Evolutionary conservation across 2,329 filamentous ascomycete species (phyloP).

Genomic region (Gnomoniopsis sp.): DNA sequence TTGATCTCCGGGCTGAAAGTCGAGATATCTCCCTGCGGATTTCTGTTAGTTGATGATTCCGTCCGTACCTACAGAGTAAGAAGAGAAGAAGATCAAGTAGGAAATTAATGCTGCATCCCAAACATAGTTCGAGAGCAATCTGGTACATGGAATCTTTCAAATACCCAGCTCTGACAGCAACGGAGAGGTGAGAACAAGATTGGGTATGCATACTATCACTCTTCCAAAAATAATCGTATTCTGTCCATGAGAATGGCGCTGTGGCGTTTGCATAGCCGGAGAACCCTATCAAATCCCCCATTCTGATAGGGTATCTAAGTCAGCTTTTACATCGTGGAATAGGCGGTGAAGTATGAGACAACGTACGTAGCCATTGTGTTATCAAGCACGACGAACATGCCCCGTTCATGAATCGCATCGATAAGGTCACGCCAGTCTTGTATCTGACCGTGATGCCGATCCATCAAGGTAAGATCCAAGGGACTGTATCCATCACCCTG

Average conservation of each 20-base stretch:
- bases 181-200: too few relatives aligned
- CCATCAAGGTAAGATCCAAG: conserved; percentile 59
- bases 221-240: conserved; percentile 59
- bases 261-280: conserved; percentile 56
- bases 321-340: not conserved
- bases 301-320: not conserved
- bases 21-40: conserved; percentile 54
- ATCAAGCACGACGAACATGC: conserved; percentile 65
- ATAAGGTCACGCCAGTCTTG: conserved; percentile 54
- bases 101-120: too few relatives aligned
- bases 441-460: conserved; percentile 60
- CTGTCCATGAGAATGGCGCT: conserved; percentile 50
- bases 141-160: too few relatives aligned
- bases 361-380: conserved; percentile 61
- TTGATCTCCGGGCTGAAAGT: conserved; percentile 52
- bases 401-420: conserved; percentile 55
- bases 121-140: too few relatives aligned
- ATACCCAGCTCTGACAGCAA: too few relatives aligned
- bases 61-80: too few relatives aligned
- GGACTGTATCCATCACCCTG: conserved; percentile 52
- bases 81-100: too few relatives aligned
- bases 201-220: too few relatives aligned
- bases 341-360: not conserved
- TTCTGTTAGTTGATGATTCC: too few relatives aligned
- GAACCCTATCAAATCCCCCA: conserved; percentile 62